A percentile compares a stretch with the other conserved stretches of the same genome.
Evolutionary conservation across 1,284 basidiomycete species (phyloP).

Genomic region (Marasmius sp.): DNA sequence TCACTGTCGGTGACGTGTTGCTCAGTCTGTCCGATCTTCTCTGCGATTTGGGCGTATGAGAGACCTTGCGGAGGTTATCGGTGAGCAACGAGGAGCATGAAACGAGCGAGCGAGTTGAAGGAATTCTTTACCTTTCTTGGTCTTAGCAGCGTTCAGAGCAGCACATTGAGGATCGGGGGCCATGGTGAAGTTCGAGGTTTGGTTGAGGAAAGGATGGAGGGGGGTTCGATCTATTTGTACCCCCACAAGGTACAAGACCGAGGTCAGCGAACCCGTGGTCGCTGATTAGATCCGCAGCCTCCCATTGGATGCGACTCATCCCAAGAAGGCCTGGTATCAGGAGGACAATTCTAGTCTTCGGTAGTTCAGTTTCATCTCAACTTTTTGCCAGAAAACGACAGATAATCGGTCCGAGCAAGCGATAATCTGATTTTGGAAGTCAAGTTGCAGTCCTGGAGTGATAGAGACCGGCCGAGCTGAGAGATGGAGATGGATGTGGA

Average conservation of each 20-base stretch:
- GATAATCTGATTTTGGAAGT: too few relatives aligned
- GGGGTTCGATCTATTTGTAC: not conserved
- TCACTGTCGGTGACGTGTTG: slow-evolving; percentile 54
- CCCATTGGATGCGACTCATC: too few relatives aligned
- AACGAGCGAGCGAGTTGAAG: slow-evolving; percentile 3
- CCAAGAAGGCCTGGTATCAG: too few relatives aligned
- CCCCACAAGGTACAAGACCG: not conserved
- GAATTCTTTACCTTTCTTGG: slow-evolving; percentile 40
- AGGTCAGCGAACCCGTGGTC: not conserved
- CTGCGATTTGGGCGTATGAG: slow-evolving; percentile 48
- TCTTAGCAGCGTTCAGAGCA: slow-evolving; percentile 55
- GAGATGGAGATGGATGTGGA: too few relatives aligned
- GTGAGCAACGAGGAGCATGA: not conserved
- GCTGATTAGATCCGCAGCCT: not conserved
- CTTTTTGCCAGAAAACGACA: too few relatives aligned
- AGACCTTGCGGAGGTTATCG: slow-evolving; percentile 35
- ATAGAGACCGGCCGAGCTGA: too few relatives aligned
- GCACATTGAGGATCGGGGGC: slow-evolving; percentile 52
- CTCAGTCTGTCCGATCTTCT: slow-evolving; percentile 37
- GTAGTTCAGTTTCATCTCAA: too few relatives aligned
- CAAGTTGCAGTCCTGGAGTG: too few relatives aligned
- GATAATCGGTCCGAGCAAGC: too few relatives aligned
- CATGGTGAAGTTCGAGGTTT: slow-evolving; percentile 23
- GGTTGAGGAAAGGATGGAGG: not conserved
- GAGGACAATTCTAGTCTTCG: too few relatives aligned